Evolutionary conservation across 2,329 filamentous ascomycete genomes (phyloP).

Genomic region (Dactylellina haptotyla): DNA sequence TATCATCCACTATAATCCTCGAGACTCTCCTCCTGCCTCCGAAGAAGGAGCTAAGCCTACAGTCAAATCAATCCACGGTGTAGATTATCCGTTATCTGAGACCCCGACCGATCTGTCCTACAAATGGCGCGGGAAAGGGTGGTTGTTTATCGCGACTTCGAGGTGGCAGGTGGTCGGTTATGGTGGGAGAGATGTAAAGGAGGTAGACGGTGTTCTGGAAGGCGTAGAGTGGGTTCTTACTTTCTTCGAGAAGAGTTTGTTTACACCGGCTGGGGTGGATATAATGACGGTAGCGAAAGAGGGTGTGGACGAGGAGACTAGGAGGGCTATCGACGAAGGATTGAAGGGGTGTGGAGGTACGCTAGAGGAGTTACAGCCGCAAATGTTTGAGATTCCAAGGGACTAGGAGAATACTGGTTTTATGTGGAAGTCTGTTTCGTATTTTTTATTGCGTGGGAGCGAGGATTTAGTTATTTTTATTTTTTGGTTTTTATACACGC

Average conservation of each 20-base stretch:
- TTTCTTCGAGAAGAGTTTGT: constrained; percentile 83
- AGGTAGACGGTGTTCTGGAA: constrained; percentile 55
- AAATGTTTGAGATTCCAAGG: constrained; percentile 63
- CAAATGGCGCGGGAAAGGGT: constrained; percentile 82
- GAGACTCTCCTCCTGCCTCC: constrained; percentile 5
- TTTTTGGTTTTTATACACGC: no score
- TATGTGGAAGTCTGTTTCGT: background rate
- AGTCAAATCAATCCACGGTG: constrained; percentile 37
- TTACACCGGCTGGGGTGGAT: constrained; percentile 84
- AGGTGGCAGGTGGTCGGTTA: constrained; percentile 86
- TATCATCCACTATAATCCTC: constrained; percentile 71
- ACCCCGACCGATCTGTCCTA: constrained; percentile 63
- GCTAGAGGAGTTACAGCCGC: constrained; percentile 67
- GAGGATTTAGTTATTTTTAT: background rate
- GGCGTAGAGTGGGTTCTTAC: constrained; percentile 77
- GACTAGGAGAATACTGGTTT: constrained; percentile 2
- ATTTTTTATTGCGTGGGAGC: background rate
- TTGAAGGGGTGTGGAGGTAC: constrained; percentile 66
- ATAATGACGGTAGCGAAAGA: constrained; percentile 74
- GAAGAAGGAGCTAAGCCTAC: background rate
- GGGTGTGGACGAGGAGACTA: constrained; percentile 70
- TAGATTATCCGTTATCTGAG: constrained; percentile 61
- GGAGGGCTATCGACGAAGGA: constrained; percentile 68
- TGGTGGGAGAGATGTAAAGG: constrained; percentile 68
- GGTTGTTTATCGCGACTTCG: constrained; percentile 75